Evolutionary conservation across 2,329 filamentous ascomycete genomes (phyloP), one percentile per base, ranked within the genome.

Genomic region (Pseudogymnoascus sp.): DNA sequence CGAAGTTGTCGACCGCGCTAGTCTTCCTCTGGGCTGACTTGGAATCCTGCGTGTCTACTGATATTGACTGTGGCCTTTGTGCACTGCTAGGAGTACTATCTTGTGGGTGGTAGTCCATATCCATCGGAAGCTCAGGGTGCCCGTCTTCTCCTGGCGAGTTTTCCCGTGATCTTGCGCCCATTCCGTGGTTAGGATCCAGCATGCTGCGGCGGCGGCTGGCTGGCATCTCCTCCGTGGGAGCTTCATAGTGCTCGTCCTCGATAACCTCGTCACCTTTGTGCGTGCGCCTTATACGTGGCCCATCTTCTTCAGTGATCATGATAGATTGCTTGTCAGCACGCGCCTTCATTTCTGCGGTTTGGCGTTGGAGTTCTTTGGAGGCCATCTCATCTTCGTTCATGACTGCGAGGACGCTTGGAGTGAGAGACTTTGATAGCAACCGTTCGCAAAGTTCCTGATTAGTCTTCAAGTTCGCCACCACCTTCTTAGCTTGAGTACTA

Each of bases 261-360:
- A 97, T 83, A 15, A 96, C 76, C 73, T 97, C 95, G 64, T 97
- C 93, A 11, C 95, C 95, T 75, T 97, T 97, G 78, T 97, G 93
- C 1, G 93, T 97, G 68, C 90, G 87, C 70, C 92, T 85, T 63
- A 97, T 88, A 2, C 92, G 86, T 3, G 93, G 89, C 1, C 85
- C 91, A 59, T 85, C 82, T 17, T 89, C 86, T 17, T 89, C 86
- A 19, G 90, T 85, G 13, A 91, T 84, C 65, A 93, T 87, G 56
- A 95, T 93, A 53, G 93, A 90, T 74, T 93, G 90, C 70, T 92
- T 90, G 72, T 95, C 90, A 0, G 87, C 86, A 65, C 86, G 83
- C 60, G 90, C 89, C 74, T 89, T 89, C 81, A 93, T 87, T 69
- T 88, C 85, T 15, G 89, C 89, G 23, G 85, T 88, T 73, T 91